Conservation (phyloP, 352 stramenopile genomes). For the Phytopythium delawarense region DNA sequence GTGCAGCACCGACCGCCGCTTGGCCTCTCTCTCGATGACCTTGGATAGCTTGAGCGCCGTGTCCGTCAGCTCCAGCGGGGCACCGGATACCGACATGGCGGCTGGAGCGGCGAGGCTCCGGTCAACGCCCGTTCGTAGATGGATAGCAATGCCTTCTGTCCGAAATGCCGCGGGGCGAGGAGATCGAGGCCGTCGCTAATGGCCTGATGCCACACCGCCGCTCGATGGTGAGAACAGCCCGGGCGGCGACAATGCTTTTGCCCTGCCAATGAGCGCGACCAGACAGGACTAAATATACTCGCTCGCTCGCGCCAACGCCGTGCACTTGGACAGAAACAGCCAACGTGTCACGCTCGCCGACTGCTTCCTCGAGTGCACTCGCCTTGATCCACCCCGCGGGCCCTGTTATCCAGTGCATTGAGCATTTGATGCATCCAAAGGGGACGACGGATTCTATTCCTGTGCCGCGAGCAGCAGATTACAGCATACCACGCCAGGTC, state of each 20-base stretch:
- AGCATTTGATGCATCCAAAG: neutral
- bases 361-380: neutral
- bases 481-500: neutral
- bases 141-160: too few relatives aligned
- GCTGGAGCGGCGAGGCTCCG: neutral
- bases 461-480: neutral
- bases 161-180: too few relatives aligned
- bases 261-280: neutral
- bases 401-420: neutral
- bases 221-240: neutral
- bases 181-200: neutral
- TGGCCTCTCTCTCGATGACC: constrained; percentile 60
- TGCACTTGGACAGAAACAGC: neutral
- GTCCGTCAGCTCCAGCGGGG: constrained; percentile 32
- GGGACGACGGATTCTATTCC: neutral
- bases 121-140: neutral
- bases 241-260: neutral
- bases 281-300: neutral
- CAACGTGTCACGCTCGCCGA: neutral
- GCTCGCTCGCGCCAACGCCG: neutral
- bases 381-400: neutral
- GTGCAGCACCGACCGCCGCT: constrained; percentile 33
- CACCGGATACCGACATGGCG: constrained; percentile 1
- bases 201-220: neutral
- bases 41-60: constrained; percentile 60